phyloP scores from a whole-genome alignment of 495 filamentous ascomycete genomes.

The Cercophora sp. region DNA sequence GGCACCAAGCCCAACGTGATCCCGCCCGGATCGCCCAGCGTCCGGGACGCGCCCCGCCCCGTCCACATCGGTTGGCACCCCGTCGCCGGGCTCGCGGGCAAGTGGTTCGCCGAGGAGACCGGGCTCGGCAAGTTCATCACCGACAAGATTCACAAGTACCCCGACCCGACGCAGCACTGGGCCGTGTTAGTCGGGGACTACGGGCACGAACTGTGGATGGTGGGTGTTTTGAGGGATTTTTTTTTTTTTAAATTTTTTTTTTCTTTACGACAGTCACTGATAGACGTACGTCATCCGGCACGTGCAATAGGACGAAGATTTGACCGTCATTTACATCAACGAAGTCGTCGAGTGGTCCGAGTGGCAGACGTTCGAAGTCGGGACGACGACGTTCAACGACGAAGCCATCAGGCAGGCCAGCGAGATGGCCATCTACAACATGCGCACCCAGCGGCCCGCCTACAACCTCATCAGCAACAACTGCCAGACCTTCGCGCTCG shows the following conservation, averaged over 20 bases:
- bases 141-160: conserved; percentile 36
- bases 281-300: too few relatives aligned
- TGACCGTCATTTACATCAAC: conserved; percentile 46
- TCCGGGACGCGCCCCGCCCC: conserved; percentile 25
- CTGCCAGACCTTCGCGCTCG: conserved; percentile 45
- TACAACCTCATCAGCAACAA: conserved; percentile 50
- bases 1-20: conserved; percentile 41
- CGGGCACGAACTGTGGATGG: conserved; percentile 43
- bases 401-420: conserved; percentile 41
- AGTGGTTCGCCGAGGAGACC: conserved; percentile 44
- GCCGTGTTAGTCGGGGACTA: conserved; percentile 45
- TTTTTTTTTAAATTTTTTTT: not conserved
- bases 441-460: conserved; percentile 33
- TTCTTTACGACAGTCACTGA: conserved; percentile 6
- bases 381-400: conserved; percentile 45
- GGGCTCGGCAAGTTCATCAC: conserved; percentile 40
- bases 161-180: conserved; percentile 51
- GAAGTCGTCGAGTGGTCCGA: conserved; percentile 26
- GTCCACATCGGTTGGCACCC: conserved; percentile 48
- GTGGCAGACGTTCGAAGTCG: conserved; percentile 40
- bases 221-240: conserved; percentile 9
- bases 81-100: conserved; percentile 37
- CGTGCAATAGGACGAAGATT: conserved; percentile 42
- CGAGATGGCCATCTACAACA: conserved; percentile 43
- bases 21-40: conserved; percentile 27